Conservation (phyloP, 352 stramenopile genomes). For the Globisporangium echinulatum region DNA sequence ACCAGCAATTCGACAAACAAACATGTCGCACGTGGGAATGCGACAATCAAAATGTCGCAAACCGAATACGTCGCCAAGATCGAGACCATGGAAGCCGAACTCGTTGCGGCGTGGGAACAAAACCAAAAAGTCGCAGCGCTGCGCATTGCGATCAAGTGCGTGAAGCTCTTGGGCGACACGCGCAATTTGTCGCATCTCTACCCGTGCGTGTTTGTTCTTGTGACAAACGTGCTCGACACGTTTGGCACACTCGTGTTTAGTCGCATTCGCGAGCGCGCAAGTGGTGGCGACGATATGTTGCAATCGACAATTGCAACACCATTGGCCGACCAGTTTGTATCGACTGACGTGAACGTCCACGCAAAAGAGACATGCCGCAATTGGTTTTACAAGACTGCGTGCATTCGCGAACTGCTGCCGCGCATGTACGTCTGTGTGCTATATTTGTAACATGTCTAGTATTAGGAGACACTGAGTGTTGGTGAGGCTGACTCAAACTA, state of each 20-base stretch:
- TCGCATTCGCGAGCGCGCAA: conserved; percentile 65
- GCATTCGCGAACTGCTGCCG: conserved; percentile 88
- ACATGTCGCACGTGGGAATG: conserved; percentile 10
- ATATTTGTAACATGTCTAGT: neutral
- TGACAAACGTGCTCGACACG: conserved; percentile 81
- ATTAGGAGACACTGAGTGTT: neutral
- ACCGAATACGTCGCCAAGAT: conserved; percentile 79
- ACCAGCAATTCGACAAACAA: neutral
- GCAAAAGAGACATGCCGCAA: conserved; percentile 90
- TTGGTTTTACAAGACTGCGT: conserved; percentile 94
- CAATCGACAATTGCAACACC: conserved; percentile 28
- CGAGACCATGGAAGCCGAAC: conserved; percentile 62
- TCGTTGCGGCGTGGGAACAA: conserved; percentile 67
- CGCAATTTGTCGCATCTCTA: conserved; percentile 78
- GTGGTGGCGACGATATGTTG: conserved; percentile 49
- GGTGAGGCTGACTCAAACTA: neutral
- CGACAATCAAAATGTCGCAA: conserved; percentile 72
- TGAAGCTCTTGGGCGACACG: conserved; percentile 84
- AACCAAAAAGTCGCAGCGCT: conserved; percentile 87
- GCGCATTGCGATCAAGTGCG: conserved; percentile 87
- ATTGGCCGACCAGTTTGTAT: conserved; percentile 65
- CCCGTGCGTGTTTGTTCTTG: conserved; percentile 84
- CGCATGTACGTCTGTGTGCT: conserved; percentile 58
- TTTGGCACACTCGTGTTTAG: conserved; percentile 87
- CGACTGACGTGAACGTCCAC: conserved; percentile 77